Evolutionary conservation across 2,329 filamentous ascomycete genomes (phyloP), one percentile per base, ranked within the genome.

Genomic region (Sclerotinia minor): DNA sequence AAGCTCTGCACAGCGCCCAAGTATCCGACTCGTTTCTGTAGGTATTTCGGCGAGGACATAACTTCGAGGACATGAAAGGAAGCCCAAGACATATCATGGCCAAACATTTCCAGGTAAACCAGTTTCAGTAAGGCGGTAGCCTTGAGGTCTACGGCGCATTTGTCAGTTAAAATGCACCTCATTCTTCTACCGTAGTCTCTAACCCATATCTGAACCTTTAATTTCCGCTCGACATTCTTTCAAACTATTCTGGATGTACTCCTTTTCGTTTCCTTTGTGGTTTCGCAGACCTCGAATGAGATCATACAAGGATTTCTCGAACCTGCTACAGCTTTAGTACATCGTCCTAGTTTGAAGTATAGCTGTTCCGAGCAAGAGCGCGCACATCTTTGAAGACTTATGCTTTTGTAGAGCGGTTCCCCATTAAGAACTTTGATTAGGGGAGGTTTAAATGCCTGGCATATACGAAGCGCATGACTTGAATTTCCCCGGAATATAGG

Each of bases 11-110:
- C 93, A 11, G 95, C 95, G 19, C 91, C 94, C 26, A 99, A 84
- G 78, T 99, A 99, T 68, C 94, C 95, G 55, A 97, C 92, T 72
- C 94, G 87, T 81, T 99, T 99, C 80, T 97, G 94, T 73, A 93
- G 86, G 79, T 96, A 96, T 78, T 97, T 98, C 59, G 90, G 84
- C 50, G 92, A 96, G 49, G 94, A 96, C 95, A 99, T 99, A 80
- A 99, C 95, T 81, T 99, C 95, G 59, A 99, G 89, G 64, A 98
- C 94, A 78, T 99, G 92, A 81, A 99, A 99, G 17, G 94, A 94
- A 5, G 95, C 95, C 95, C 95, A 99, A 3, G 94, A 97, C 95
- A 99, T 99, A 80, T 98, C 95, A 78, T 98, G 92, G 19, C 95
- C 95, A 74, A 98, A 94, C 95, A 99, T 99, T 79, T 99, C 95